These are phyloP conservation scores for Ogataea glucozyma DNA, from an alignment of 805 yeast species.

Conservation along the genomic window DNA sequence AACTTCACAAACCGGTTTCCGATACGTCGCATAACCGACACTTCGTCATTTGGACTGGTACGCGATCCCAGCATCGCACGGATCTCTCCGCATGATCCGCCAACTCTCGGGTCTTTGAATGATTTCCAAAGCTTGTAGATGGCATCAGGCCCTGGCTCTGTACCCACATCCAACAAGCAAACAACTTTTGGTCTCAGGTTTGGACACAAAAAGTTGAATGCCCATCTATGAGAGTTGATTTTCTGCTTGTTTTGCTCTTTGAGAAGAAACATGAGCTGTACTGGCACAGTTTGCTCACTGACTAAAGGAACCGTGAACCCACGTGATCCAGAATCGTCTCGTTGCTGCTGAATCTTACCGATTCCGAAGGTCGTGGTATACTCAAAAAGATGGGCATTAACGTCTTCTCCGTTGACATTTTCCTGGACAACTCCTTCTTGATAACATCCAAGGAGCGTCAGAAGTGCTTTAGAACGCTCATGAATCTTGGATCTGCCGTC, in stretches of 20 bases:
- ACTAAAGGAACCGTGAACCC: conserved; percentile 58
- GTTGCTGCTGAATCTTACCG: conserved; percentile 41
- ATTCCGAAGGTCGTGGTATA: conserved; percentile 90
- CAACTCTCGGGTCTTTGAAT: conserved; percentile 77
- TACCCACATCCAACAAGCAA: conserved; percentile 88
- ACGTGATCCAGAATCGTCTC: conserved; percentile 48
- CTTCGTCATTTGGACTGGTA: conserved; percentile 34
- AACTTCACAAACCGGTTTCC: conserved; percentile 48
- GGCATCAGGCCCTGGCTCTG: conserved; percentile 84
- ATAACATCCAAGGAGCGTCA: conserved; percentile 83
- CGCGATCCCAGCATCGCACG: conserved; percentile 56
- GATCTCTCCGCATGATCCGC: conserved; percentile 98
- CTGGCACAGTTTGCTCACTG: conserved; percentile 67
- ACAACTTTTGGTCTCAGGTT: conserved; percentile 79
- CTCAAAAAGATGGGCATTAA: conserved; percentile 87
- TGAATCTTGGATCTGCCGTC: conserved; percentile 89
- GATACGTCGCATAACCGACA: conserved; percentile 22
- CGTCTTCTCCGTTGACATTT: conserved; percentile 76
- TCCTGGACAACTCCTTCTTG: conserved; percentile 96
- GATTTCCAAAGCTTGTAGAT: conserved; percentile 88
- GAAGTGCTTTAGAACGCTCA: conserved; percentile 72
- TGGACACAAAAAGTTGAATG: conserved; percentile 87
- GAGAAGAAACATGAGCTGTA: conserved; percentile 82
- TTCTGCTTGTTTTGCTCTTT: conserved; percentile 88
- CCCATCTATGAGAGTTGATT: conserved; percentile 96